Conservation (phyloP, 768 basidiomycete species). For the Xerocomellus dryophilus region DNA sequence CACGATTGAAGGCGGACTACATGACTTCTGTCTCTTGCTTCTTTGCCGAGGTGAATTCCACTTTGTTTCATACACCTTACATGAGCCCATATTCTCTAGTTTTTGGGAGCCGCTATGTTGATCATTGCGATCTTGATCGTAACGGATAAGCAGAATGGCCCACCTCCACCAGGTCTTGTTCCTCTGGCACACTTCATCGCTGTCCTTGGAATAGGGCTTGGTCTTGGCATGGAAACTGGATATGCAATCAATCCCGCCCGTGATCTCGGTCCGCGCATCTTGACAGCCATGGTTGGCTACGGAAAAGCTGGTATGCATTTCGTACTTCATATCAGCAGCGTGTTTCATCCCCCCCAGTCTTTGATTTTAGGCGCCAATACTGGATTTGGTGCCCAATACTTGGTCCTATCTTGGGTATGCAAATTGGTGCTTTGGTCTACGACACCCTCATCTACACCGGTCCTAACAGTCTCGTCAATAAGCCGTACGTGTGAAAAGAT, state of each 20-base stretch:
- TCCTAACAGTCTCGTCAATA: constrained; percentile 51
- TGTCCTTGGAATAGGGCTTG: constrained; percentile 55
- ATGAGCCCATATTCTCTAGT: constrained; percentile 33
- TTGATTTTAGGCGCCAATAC: constrained; percentile 50
- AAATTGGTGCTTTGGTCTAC: constrained; percentile 53
- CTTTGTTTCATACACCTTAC: background rate
- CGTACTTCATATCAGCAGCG: background rate
- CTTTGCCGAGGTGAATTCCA: constrained; percentile 40
- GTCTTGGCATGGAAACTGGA: constrained; percentile 64
- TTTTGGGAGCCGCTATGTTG: constrained; percentile 54
- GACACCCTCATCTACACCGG: constrained; percentile 58
- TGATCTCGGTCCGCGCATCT: constrained; percentile 65
- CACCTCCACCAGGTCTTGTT: constrained; percentile 48
- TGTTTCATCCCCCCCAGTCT: constrained; percentile 12
- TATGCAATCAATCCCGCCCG: constrained; percentile 70
- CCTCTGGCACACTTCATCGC: constrained; percentile 55
- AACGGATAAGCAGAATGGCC: constrained; percentile 50
- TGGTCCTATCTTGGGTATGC: constrained; percentile 57
- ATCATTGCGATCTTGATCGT: constrained; percentile 51
- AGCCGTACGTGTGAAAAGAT: constrained; percentile 38
- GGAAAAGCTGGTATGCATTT: constrained; percentile 45
- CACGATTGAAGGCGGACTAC: constrained; percentile 35
- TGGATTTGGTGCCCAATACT: constrained; percentile 72
- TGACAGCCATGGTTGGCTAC: constrained; percentile 75
- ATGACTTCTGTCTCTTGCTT: constrained; percentile 44